phyloP scores from a whole-genome alignment of 2,329 filamentous ascomycete species.

The Hymenoscyphus fructigenus region DNA sequence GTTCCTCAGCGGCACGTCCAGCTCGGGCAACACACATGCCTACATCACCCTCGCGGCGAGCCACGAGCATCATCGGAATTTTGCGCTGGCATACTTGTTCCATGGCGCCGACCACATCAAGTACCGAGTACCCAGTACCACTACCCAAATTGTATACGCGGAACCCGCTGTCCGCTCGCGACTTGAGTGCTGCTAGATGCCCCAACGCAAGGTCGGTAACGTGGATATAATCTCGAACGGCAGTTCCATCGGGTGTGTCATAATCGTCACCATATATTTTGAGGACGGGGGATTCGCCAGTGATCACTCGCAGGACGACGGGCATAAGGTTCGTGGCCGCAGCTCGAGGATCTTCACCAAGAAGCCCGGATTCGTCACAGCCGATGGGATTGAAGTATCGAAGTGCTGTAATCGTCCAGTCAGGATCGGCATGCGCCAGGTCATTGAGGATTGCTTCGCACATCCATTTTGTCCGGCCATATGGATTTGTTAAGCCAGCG shows the following conservation, averaged over 20 bases:
- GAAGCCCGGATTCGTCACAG: slow-evolving; percentile 61
- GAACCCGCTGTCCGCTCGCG: slow-evolving; percentile 38
- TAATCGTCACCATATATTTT: slow-evolving; percentile 65
- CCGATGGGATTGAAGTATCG: slow-evolving; percentile 70
- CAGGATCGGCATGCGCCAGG: slow-evolving; percentile 56
- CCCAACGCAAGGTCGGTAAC: slow-evolving; percentile 64
- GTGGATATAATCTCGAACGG: slow-evolving; percentile 67
- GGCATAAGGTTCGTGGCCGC: slow-evolving; percentile 64
- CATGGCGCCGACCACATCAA: slow-evolving; percentile 44
- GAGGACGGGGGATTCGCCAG: slow-evolving; percentile 52
- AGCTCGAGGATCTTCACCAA: slow-evolving; percentile 63
- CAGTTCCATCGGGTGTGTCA: slow-evolving; percentile 64
- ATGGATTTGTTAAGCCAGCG: slow-evolving; percentile 61
- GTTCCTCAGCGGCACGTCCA: slow-evolving; percentile 41
- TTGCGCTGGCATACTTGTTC: slow-evolving; percentile 38
- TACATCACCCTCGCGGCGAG: slow-evolving; percentile 45
- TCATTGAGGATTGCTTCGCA: slow-evolving; percentile 66
- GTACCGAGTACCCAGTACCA: slow-evolving; percentile 46
- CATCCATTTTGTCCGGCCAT: slow-evolving; percentile 67
- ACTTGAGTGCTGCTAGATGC: slow-evolving; percentile 57
- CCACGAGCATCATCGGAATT: slow-evolving; percentile 41
- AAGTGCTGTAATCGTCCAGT: slow-evolving; percentile 62
- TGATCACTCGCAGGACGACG: slow-evolving; percentile 61
- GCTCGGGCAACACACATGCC: slow-evolving; percentile 45
- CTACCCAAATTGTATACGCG: slow-evolving; percentile 48